Evolutionary conservation across 164 flowering plant species (phyloP), one percentile per base, ranked within the genome.

Genomic region (Chimonanthus praecox): DNA sequence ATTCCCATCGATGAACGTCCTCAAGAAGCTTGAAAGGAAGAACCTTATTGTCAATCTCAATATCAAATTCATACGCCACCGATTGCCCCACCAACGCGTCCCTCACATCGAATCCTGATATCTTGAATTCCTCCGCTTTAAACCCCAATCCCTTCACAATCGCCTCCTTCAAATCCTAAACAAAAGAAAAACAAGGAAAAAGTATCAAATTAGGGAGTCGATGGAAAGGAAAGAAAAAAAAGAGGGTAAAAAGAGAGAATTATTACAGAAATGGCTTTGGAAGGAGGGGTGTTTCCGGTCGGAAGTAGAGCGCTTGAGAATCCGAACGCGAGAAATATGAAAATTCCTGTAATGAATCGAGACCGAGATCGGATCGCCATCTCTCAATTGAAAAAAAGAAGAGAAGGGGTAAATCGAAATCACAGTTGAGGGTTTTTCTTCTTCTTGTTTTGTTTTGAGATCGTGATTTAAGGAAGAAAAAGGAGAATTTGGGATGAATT

Each of bases 1-100:
- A 93, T 65, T 90, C 97, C 98, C 98, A 96, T 33, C 86, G 74
- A 61, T 84, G 84, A 64, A 92, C 95, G 72, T 93, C 98, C 85
- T 94, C 99, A 68, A 96, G 71, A 61, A 93, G 88, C 89, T 86
- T 94, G 33, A 96, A 83, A 0, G 99, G 99, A 62, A 86, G 76
- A 62, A 89, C 90, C 77, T 84, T 85, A 8, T 89, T 85, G 61
- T 88, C 94, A 11, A 96, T 71, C 75, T 96, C 97, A 7, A 96
- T 78, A 60, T 93, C 94, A 49, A 95, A 95, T 74, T 93, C 98
- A 49, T 92, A 93, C 0, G 89, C 94, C 45, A 89, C 92, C 8
- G 97, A 88, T 63, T 84, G 90, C 4, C 97, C 98, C 21, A 93
- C 94, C 69, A 84, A 73, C 0, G 94, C 93, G 50, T 95, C 98